Conservation (phyloP, 2,329 filamentous ascomycete species). For the Verticillium tricorpus region DNA sequence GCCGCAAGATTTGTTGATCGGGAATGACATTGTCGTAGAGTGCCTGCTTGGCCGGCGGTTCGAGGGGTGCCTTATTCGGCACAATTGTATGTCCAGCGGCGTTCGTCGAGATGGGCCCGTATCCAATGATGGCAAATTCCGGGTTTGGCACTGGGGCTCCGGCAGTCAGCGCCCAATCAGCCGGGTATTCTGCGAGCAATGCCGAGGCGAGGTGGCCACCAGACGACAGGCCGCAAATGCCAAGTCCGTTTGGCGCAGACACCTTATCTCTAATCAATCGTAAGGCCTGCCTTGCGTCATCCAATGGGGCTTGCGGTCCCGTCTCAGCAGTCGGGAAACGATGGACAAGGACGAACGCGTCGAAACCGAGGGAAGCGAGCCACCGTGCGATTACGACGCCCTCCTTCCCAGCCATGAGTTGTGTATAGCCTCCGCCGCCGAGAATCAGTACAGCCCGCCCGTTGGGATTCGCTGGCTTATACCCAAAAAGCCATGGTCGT, state of each 20-base stretch:
- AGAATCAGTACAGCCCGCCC: constrained; percentile 15
- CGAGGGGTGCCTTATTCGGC: constrained; percentile 13
- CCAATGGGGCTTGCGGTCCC: constrained; percentile 12
- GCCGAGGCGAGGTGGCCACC: constrained; percentile 16
- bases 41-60: constrained; percentile 17
- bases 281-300: constrained; percentile 15
- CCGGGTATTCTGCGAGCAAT: constrained; percentile 15
- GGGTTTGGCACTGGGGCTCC: constrained; percentile 9
- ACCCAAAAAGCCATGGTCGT: constrained; percentile 16
- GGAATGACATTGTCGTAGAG: constrained; percentile 16
- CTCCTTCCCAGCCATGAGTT: constrained; percentile 18
- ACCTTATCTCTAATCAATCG: constrained; percentile 8
- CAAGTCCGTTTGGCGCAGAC: background rate
- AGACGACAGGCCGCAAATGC: constrained; percentile 15
- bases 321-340: constrained; percentile 15
- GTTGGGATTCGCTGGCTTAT: constrained; percentile 13
- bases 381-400: constrained; percentile 15
- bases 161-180: constrained; percentile 8
- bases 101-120: constrained; percentile 18
- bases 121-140: constrained; percentile 15
- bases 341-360: constrained; percentile 17
- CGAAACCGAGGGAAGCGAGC: constrained; percentile 15
- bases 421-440: constrained; percentile 16
- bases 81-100: constrained; percentile 15
- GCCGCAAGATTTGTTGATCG: constrained; percentile 11